Percentiles rank a stretch among this genome's conserved stretches.
Conservation (phyloP, 768 basidiomycete genomes). For the Melanogaster broomeanus region DNA sequence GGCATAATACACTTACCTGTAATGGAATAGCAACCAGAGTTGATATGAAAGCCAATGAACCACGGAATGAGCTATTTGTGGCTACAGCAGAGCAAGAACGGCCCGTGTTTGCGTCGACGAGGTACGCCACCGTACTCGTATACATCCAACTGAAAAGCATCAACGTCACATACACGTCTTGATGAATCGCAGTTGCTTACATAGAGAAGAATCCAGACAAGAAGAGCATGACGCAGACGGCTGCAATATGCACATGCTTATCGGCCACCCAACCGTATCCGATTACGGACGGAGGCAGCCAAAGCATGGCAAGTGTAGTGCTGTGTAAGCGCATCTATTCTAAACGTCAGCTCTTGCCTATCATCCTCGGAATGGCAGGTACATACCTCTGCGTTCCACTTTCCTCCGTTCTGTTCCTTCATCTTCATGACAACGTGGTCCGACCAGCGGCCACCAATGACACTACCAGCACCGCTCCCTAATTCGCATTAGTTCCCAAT, state of each 20-base stretch:
- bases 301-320: constrained; percentile 54
- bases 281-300: constrained; percentile 57
- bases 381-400: constrained; percentile 64
- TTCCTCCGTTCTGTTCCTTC: constrained; percentile 46
- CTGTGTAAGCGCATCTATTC: constrained; percentile 72
- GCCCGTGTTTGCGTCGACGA: constrained; percentile 86
- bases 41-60: constrained; percentile 64
- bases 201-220: constrained; percentile 72
- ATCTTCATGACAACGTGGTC: constrained; percentile 48
- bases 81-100: constrained; percentile 77
- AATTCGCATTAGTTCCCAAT: neutral
- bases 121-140: constrained; percentile 73
- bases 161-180: neutral
- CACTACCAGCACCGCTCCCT: constrained; percentile 54
- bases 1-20: constrained; percentile 37
- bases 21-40: constrained; percentile 76
- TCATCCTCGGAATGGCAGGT: neutral
- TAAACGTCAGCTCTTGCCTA: neutral
- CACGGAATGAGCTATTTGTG: constrained; percentile 75
- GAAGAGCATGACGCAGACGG: constrained; percentile 72
- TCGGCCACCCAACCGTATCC: constrained; percentile 78
- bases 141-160: constrained; percentile 51
- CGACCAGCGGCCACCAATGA: constrained; percentile 60
- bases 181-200: constrained; percentile 40
- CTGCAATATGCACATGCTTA: constrained; percentile 62